Evolutionary conservation across 164 flowering plant species (phyloP).

Genomic region (Macadamia tetraphylla): DNA sequence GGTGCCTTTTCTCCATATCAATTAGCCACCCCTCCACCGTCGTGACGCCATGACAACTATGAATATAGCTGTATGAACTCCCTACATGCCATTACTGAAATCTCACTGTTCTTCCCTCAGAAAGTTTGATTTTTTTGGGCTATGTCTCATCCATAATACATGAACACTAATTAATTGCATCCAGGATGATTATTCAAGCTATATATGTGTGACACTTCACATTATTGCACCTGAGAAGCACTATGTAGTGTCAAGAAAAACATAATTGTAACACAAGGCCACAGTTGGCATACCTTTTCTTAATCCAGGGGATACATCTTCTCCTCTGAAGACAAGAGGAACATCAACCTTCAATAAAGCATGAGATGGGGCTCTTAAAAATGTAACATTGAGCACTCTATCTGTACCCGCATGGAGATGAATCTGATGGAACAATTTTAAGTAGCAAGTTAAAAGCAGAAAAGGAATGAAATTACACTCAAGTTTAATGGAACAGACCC

Average conservation of each 20-base stretch:
- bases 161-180: no score
- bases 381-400: slow-evolving; percentile 77
- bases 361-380: slow-evolving; percentile 85
- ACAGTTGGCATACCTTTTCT: slow-evolving; percentile 56
- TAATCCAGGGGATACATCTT: slow-evolving; percentile 87
- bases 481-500: background rate
- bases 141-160: no score
- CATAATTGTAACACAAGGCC: background rate
- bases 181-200: no score
- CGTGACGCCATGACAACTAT: no score
- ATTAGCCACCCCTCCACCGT: no score
- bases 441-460: background rate
- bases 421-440: slow-evolving; percentile 31
- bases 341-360: slow-evolving; percentile 84
- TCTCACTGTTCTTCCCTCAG: no score
- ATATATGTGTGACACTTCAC: no score
- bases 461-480: background rate
- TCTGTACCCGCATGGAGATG: slow-evolving; percentile 74
- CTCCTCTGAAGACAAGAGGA: slow-evolving; percentile 86
- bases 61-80: no score
- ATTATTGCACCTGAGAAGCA: background rate
- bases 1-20: no score
- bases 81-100: no score
- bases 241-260: background rate
- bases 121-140: no score